Base-by-base conservation (phyloP, 2,329 filamentous ascomycete species). In the Domatiomyces globalis region DNA sequence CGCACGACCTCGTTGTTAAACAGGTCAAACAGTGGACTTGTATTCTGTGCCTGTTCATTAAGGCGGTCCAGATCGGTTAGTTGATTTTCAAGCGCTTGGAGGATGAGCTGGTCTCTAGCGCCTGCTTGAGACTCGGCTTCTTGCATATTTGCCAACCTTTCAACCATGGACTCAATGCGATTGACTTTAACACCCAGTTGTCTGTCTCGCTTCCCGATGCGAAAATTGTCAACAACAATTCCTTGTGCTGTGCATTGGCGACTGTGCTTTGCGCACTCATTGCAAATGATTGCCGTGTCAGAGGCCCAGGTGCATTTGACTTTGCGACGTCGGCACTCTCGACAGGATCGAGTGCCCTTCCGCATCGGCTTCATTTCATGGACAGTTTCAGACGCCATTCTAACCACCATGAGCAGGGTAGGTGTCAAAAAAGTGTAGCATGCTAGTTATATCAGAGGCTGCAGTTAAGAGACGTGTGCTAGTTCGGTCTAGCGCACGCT, bases 281-380 rank as follows among this genome's bases (percentile, higher is more conserved):
- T 57, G 48, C 57, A 59, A 47, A 53, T 55, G 10, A 45, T 51
- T 12, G 47, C 27, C 17, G 45, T 44, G 15, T 22, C 42, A 18
- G 47, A 27, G 20, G 54, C 47, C 25, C 57, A 60, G 43, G 49
- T 58, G 52, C 58, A 60, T 53, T 58, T 60, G 18, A 60, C 56
- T 46, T 60, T 60, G 22, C 58, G 55, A n/a, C 58, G 55, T n/a
- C 58, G 58, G 49, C 58, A 60, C 50, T 60, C 58, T 17, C 54
- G 53, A 48, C 58, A 60, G 3, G 58, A 58, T 22, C 54, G 55
- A 7, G 58, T 60, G 47, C 58, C 58, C 48, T 56, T 56, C 12
- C 58, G 54, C 58, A 59, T 60, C 44, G 48, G 49, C 45, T 51
- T 57, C 2, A 56, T 42, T 8, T 42, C 19, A 5, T n/a, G n/a